Conservation (phyloP, 176 grass and related monocot genomes). For the sorghum (Sorghum bicolor) region Sorghum_bicolor_NCBIv3 NC_012870.2:52089001-52089500, state of each 20-base stretch:
- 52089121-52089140: background rate
- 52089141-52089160: background rate
- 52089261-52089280: background rate
- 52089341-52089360: constrained; percentile 36
- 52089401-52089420: constrained; percentile 35
- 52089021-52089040: too few relatives aligned
- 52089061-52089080: background rate
- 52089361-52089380: constrained; percentile 58
- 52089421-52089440: constrained; percentile 6
- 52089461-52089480: constrained; percentile 5
- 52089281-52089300: background rate
- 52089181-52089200: background rate
- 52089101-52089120: background rate
- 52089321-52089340: constrained; percentile 8
- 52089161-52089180: background rate
- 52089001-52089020: too few relatives aligned
- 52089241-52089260: background rate
- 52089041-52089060: background rate
- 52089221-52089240: background rate
- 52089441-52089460: background rate
- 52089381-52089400: constrained; percentile 69
- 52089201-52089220: background rate
- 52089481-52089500: background rate
- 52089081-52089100: background rate
- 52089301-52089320: background rate